Evolutionary conservation across 1,284 basidiomycete species (phyloP), one percentile per base, ranked within the genome.

Genomic region (Athelia sp.): DNA sequence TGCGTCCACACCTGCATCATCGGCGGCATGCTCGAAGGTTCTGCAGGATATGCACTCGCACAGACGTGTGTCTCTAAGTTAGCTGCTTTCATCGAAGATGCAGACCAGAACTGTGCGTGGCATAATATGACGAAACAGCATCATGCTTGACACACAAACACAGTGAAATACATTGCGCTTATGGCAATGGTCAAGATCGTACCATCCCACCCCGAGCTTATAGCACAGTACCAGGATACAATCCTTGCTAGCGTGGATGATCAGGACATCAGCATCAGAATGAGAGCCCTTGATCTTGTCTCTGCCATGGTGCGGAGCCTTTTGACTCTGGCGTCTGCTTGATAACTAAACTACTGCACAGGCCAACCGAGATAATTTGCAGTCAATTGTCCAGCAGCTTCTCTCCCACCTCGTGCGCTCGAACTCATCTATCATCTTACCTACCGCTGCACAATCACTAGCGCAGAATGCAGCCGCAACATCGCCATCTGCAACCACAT

Each of bases 1-100:
- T 99, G 96, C 66, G 96, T 99, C 1, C 90, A 95, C 60, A 98
- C 97, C 1, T 96, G 94, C 61, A 98, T 99, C 59, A 93, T 92
- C 13, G 96, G 97, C 10, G 93, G 92, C 3, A 98, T 99, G 93
- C 78, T 99, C 8, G 85, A 88, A 54, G 88, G 87, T 1, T 57
- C 79, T 46, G 76, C 83, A 14, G 93, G 91, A n/a, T 80, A 91
- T 58, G 74, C 84, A 2, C 74, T 99, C 35, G 97, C 97, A 1
- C 75, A 80, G 53, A 85, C 85, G 4, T 99, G 96, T 60, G 90
- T 97, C 43, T 92, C 93, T 34, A 99, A 99, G 66, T 76, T 99
- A 18, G 91, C 94, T 9, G 81, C 81, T 21, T 99, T 99, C 66
- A 76, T 99, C 38, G 78, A 93, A 59, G 94, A 99, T 66, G 70